Conservation (phyloP, 192 early-diverging fungal species). For the Lobosporangium transversale region DNA sequence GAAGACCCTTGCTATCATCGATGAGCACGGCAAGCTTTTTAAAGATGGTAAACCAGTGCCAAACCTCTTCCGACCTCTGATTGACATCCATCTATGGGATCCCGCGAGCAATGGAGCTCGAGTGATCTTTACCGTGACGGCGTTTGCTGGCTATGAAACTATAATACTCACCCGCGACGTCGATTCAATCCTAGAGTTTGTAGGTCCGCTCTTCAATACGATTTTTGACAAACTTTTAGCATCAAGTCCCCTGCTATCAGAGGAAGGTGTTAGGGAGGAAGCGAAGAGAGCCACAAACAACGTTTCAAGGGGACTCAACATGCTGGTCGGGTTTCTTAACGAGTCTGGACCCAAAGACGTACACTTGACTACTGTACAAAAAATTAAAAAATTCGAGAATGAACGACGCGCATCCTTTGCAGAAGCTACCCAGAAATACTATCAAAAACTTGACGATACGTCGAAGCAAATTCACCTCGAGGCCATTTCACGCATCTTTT, state of each 20-base stretch:
- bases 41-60: background rate
- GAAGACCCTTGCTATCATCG: constrained; percentile 1
- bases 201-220: background rate
- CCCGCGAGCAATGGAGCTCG: constrained; percentile 3
- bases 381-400: background rate
- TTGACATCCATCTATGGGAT: background rate
- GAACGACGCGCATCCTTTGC: background rate
- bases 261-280: background rate
- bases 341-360: background rate
- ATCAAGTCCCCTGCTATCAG: background rate
- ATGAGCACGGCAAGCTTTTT: constrained; percentile 6
- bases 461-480: background rate
- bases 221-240: constrained; percentile 1
- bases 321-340: background rate
- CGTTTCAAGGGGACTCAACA: background rate
- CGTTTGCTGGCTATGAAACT: background rate
- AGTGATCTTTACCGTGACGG: constrained; percentile 3
- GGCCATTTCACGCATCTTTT: background rate
- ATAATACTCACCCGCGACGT: background rate
- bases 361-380: background rate
- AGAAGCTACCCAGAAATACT: background rate
- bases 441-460: background rate
- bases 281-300: background rate
- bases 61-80: background rate
- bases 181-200: background rate